These are phyloP conservation scores for Ehretia macrophylla DNA, from an alignment of 257 asterid genomes.

Conservation along the genomic window DNA sequence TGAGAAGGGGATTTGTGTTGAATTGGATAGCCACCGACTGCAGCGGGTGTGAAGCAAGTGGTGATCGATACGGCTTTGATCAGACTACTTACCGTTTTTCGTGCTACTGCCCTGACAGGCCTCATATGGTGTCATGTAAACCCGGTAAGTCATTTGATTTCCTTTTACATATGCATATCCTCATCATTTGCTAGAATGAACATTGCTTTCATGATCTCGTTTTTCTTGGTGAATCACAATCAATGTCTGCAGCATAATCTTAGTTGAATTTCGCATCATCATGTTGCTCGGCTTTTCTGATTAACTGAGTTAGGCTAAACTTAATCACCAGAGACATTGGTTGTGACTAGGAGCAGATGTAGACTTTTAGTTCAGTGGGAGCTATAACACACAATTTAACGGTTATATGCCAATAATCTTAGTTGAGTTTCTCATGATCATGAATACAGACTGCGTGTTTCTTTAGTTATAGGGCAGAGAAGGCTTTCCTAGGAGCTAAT, in stretches of 20 bases:
- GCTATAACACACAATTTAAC: no score
- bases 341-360: no score
- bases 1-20: conserved; percentile 50
- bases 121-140: conserved; percentile 43
- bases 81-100: conserved; percentile 4
- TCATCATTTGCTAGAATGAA: background rate
- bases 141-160: conserved; percentile 28
- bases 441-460: no score
- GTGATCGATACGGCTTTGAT: conserved; percentile 55
- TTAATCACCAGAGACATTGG: no score
- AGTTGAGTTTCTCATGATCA: no score
- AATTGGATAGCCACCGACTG: conserved; percentile 48
- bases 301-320: no score
- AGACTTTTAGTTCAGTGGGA: no score
- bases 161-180: background rate
- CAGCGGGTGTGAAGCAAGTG: conserved; percentile 30
- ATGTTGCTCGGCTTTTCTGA: no score
- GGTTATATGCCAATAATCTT: no score
- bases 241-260: background rate
- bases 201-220: background rate
- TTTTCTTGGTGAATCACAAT: background rate
- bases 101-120: conserved; percentile 61
- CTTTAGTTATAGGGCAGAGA: no score
- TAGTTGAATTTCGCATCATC: no score
- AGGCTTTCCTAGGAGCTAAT: no score